Evolutionary conservation across 2,329 filamentous ascomycete species (phyloP).

Genomic region (Exophiala bonariae): DNA sequence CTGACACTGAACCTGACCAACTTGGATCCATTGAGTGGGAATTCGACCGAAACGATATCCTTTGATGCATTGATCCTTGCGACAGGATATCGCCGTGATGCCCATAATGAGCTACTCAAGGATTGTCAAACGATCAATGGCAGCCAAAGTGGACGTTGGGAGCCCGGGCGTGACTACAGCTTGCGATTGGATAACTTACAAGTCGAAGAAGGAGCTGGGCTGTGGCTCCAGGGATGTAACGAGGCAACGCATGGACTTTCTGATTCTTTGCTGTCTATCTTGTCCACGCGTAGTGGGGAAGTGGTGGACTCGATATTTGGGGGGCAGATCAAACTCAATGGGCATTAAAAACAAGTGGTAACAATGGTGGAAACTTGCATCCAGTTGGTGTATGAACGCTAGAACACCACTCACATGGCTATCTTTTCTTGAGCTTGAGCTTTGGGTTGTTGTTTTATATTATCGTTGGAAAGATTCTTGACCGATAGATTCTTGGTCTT

Average conservation of each 20-base stretch:
- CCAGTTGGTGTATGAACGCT: too few relatives aligned
- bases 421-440: background rate
- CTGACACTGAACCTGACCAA: constrained; percentile 64
- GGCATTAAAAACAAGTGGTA: constrained; percentile 12
- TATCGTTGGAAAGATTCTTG: too few relatives aligned
- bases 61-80: constrained; percentile 83
- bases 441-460: too few relatives aligned
- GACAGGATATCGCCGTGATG: constrained; percentile 78
- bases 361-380: too few relatives aligned
- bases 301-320: constrained; percentile 75
- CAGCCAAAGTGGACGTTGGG: constrained; percentile 54
- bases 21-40: constrained; percentile 33
- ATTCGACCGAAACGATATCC: constrained; percentile 62
- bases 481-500: too few relatives aligned
- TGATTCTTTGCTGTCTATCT: constrained; percentile 77
- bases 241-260: constrained; percentile 87
- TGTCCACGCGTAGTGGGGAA: constrained; percentile 74
- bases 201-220: constrained; percentile 71
- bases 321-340: constrained; percentile 5
- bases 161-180: constrained; percentile 75
- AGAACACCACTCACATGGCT: constrained; percentile 3
- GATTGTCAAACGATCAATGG: constrained; percentile 35
- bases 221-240: constrained; percentile 94
- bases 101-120: constrained; percentile 76
- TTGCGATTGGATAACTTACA: constrained; percentile 68